Base-by-base conservation (phyloP, 225 moss, liverwort and hornwort genomes). In the Sphagnum contortum region DNA sequence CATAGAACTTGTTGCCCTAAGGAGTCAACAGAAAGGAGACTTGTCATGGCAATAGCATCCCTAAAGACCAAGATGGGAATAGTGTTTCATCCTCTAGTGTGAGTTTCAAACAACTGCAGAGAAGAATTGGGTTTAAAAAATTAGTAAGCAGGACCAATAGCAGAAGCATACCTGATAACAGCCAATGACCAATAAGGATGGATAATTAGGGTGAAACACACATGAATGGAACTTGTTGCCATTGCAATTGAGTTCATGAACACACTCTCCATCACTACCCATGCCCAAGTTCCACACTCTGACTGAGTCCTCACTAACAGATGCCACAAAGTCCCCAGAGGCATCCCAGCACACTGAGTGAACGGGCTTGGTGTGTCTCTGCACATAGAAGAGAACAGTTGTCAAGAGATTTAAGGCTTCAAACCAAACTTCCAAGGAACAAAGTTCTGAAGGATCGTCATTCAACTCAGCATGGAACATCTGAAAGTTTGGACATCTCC, bases 291-390 rank as follows among this genome's bases (percentile, higher is more conserved):
- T 85, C 96, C 96, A 98, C 12, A 98, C 96, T 66, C 96, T 81
- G 59, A 98, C 96, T 3, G 96, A 98, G 65, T 98, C 96, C 67
- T 98, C 96, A 67, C 96, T 98, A 12, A 98, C 96, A 68, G 96
- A 98, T 47, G 96, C 96, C 7, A 98, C 90, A 57, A 85, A 98
- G 72, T 98, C 96, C 62, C 96, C 96, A 8, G 87, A 89, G 7
- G 92, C 88, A 66, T 98, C 96, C 96, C 96, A 98, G 74, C 96
- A 98, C 13, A 98, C 90, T 49, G 93, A 93, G 70, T 98, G 90
- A n/a, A 98, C 96, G 62, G 96, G 90, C 70, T 93, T 98, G 60
- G 90, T 98, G 64, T 98, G 96, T 86, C 90, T 98, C 96, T 98
- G 92, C 73, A 76, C 70, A 66, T 49, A 48, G 57, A 29, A 53